These are phyloP conservation scores for Gracilaria domingensis DNA, from an alignment of 23 red algal species.

Conservation along the genomic window DNA sequence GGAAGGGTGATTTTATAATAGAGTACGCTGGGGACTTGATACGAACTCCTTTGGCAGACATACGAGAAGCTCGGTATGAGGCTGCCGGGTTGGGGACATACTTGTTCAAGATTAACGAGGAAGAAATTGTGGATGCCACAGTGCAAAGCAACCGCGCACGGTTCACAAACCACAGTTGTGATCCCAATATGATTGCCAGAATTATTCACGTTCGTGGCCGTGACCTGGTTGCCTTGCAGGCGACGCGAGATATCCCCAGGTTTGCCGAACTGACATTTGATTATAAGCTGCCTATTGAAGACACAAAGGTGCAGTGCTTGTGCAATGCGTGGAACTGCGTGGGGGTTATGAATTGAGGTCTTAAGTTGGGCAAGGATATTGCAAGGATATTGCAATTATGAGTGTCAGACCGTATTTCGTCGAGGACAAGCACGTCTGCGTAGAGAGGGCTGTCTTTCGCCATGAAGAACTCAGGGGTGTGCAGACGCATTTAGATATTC, in stretches of 20 bases:
- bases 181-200: conserved; percentile 80
- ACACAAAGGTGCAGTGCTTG: conserved; percentile 63
- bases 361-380: too few relatives aligned
- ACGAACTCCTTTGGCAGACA: conserved; percentile 78
- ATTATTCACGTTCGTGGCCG: conserved; percentile 60
- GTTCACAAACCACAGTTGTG: conserved; percentile 96
- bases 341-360: conserved; percentile 79
- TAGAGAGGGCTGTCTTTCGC: too few relatives aligned
- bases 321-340: conserved; percentile 70
- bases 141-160: conserved; percentile 90
- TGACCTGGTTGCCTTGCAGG: conserved; percentile 57
- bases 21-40: conserved; percentile 97
- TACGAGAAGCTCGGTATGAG: conserved; percentile 84
- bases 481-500: too few relatives aligned
- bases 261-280: conserved; percentile 75
- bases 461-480: too few relatives aligned
- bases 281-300: conserved; percentile 75
- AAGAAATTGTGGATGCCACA: conserved; percentile 95
- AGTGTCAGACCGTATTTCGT: too few relatives aligned
- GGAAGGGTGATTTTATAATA: conserved; percentile 87
- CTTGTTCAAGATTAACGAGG: conserved; percentile 88
- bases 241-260: conserved; percentile 53
- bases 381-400: too few relatives aligned
- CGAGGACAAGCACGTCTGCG: too few relatives aligned
- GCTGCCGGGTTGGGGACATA: conserved; percentile 87